Conservation (phyloP, 305 asterid species). For the Fraxinus ornus region DNA sequence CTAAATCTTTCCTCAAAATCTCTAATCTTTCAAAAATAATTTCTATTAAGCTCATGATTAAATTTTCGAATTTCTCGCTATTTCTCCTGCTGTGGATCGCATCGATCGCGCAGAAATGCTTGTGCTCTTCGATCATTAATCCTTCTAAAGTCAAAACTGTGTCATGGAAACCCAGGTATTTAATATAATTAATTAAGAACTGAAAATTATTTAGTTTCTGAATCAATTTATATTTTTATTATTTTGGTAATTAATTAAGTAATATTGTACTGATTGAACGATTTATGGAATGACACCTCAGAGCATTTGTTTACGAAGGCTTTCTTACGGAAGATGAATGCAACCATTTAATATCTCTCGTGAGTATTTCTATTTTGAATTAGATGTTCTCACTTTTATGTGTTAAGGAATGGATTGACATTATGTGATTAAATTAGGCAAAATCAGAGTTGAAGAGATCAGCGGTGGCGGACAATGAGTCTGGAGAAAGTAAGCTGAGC, state of each 20-base stretch:
- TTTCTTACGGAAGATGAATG: slow-evolving; percentile 86
- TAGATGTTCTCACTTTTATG: not conserved
- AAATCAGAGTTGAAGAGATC: slow-evolving; percentile 89
- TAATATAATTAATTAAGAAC: not conserved
- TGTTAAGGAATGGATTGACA: slow-evolving; percentile 15
- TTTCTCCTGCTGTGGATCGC: slow-evolving; percentile 46
- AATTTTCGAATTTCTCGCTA: slow-evolving; percentile 27
- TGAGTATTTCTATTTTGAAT: slow-evolving; percentile 34
- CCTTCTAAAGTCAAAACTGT: slow-evolving; percentile 81
- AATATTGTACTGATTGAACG: slow-evolving; percentile 21
- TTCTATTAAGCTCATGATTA: slow-evolving; percentile 31
- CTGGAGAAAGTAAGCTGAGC: slow-evolving; percentile 71
- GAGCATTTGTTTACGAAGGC: slow-evolving; percentile 88
- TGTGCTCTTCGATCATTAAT: slow-evolving; percentile 61
- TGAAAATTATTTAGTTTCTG: slow-evolving; percentile 2
- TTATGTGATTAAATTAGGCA: slow-evolving; percentile 48
- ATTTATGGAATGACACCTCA: slow-evolving; percentile 23
- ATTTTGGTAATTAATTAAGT: not conserved
- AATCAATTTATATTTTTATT: not conserved
- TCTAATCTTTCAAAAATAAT: not conserved
- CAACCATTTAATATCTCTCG: slow-evolving; percentile 78
- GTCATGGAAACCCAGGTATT: slow-evolving; percentile 89
- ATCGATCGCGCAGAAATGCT: slow-evolving; percentile 45
- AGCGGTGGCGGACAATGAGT: slow-evolving; percentile 74
- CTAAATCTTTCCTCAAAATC: not conserved